Conservation (phyloP, 176 grass and related monocot species). For the Oryza nivara region DNA sequence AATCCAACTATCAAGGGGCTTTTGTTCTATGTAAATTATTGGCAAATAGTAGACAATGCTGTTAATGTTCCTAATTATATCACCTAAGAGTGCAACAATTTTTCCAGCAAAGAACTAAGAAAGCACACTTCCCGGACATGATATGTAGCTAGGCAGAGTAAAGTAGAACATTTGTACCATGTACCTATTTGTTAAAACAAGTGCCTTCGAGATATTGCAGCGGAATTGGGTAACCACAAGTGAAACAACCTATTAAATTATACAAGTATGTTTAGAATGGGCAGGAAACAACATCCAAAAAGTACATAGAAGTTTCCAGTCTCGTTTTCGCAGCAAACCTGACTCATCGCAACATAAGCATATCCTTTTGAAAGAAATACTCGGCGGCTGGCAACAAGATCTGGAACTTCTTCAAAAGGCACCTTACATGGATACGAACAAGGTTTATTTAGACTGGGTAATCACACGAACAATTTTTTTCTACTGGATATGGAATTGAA, state of each 20-base stretch:
- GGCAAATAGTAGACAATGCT: background rate
- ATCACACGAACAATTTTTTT: conserved; percentile 8
- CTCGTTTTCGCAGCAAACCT: conserved; percentile 53
- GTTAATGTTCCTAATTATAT: background rate
- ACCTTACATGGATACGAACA: conserved; percentile 52
- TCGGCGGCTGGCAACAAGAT: conserved; percentile 72
- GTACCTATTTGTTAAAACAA: conserved; percentile 95
- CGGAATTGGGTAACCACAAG: conserved; percentile 91
- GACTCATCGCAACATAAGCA: conserved; percentile 96
- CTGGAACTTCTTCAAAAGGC: conserved; percentile 96
- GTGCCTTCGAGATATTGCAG: conserved; percentile 91
- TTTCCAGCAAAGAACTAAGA: background rate
- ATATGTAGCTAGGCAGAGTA: background rate
- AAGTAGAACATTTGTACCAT: conserved; percentile 18
- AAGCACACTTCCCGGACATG: conserved; percentile 10
- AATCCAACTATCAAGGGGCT: background rate
- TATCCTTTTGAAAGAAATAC: conserved; percentile 90
- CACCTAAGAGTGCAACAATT: background rate
- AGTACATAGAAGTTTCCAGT: conserved; percentile 23
- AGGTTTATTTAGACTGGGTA: conserved; percentile 18
- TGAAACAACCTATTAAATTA: conserved; percentile 79
- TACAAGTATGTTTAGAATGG: conserved; percentile 27
- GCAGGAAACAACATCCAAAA: conserved; percentile 12
- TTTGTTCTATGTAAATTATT: conserved; percentile 25
- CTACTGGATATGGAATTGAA: conserved; percentile 10